Base-by-base conservation (phyloP, 306 rosid species). In the Quillaja saponaria region DNA sequence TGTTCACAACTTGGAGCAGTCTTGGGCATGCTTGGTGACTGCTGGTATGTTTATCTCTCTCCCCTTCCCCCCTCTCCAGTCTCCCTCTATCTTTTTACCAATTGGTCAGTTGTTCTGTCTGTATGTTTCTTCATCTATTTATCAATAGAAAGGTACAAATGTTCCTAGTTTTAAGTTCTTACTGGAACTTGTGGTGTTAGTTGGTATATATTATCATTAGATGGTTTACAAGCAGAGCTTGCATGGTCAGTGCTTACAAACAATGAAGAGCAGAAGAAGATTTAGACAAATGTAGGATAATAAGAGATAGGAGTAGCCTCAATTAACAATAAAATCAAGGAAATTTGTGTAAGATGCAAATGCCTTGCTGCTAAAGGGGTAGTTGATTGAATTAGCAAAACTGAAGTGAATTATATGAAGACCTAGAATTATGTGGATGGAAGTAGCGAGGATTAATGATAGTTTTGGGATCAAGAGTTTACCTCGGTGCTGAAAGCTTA, bases 1-100 rank as follows among this genome's bases (percentile, higher is more conserved):
- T 88, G 95, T 76, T 89, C 99, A 49, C 99, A 92, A 80, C 99
- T 92, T 37, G 99, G 99, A 68, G 99, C 96, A 4, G 99, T 89
- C 65, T 82, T 92, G 61, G 99, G 99, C 41, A 92, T 89, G 95
- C 96, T 92, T 76, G 99, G 96, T 42, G 99, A 92, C 58, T 92
- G 99, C 92, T 77, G 99, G 99, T 89, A 28, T 34, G 95, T 74
- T 42, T 49, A 11, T 44, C 64, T 52, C 50, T 46, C 55, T 60
- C 71, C 13, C 19, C 35, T 31, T 65, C 38, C n/a, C 42, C 8
- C 15, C 13, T 37, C 25, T 45, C n/a, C n/a, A n/a, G n/a, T n/a
- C n/a, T n/a, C n/a, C 8, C 41, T 19, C 33, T 28, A 39, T 56
- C 17, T 19, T 34, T 60, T 40, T 28, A 58, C 34, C 21, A 42